phyloP scores from a whole-genome alignment of 1,284 basidiomycete species.

The Cryptococcus sp. region DNA sequence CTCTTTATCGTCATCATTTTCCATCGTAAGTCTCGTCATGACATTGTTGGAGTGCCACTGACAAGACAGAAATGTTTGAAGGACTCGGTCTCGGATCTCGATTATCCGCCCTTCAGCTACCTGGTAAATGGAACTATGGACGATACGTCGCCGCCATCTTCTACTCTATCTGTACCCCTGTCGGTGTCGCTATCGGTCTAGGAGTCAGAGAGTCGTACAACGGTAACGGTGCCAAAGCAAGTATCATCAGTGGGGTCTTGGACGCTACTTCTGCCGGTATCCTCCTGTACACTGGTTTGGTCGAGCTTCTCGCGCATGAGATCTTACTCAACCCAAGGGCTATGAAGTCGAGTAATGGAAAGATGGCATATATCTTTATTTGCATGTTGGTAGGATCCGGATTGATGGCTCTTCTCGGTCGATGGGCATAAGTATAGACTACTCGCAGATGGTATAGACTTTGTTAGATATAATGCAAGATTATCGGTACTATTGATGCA shows the following conservation, averaged over 20 bases:
- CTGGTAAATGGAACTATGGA: conserved; percentile 58
- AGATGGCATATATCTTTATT: conserved; percentile 63
- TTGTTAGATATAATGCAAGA: too few species aligned
- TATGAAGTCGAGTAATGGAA: conserved; percentile 61
- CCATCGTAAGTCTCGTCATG: conserved; percentile 59
- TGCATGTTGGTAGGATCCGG: conserved; percentile 74
- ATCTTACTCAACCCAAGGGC: conserved; percentile 84
- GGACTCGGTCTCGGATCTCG: conserved; percentile 85
- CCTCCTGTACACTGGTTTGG: conserved; percentile 70
- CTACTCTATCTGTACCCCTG: conserved; percentile 64
- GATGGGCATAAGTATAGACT: conserved; percentile 77
- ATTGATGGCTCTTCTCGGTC: conserved; percentile 77
- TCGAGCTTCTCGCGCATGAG: conserved; percentile 84
- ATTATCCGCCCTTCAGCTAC: conserved; percentile 67
- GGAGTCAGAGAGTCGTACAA: conserved; percentile 79
- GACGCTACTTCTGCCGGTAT: conserved; percentile 85
- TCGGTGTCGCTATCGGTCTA: conserved; percentile 68
- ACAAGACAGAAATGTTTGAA: conserved; percentile 71
- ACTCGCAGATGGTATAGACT: too few species aligned
- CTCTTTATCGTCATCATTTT: conserved; percentile 89
- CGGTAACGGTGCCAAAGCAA: conserved; percentile 66
- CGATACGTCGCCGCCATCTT: conserved; percentile 62
- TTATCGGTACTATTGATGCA: too few species aligned
- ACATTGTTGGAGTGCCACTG: neutral
- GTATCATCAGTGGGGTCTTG: conserved; percentile 75